Percentiles rank a stretch among this genome's conserved stretches.
Evolutionary conservation across 2,329 filamentous ascomycete genomes (phyloP).

Genomic region (Magnaporthales sp.): DNA sequence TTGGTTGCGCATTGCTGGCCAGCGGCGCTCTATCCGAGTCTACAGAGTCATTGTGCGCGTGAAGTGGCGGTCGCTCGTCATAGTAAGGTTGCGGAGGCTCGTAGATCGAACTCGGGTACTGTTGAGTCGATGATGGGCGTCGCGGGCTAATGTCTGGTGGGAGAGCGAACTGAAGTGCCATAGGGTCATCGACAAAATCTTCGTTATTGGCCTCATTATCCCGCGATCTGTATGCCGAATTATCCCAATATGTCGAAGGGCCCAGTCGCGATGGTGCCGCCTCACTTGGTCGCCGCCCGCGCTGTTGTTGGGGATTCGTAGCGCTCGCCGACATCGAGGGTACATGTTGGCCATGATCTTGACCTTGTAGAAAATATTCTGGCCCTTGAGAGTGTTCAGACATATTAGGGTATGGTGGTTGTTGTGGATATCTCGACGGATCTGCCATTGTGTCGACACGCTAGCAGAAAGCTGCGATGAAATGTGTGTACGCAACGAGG

Average conservation of each 20-base stretch:
- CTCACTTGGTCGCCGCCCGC: background rate
- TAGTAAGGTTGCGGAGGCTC: conserved; percentile 28
- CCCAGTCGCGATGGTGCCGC: background rate
- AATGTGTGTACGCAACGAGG: background rate
- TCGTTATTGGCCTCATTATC: conserved; percentile 18
- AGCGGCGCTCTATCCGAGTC: conserved; percentile 53
- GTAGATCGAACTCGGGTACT: conserved; percentile 14
- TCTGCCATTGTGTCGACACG: conserved; percentile 17
- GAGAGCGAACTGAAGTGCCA: conserved; percentile 44
- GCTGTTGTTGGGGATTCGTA: background rate
- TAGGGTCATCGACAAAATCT: conserved; percentile 25
- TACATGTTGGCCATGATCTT: background rate
- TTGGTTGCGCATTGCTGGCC: conserved; percentile 46
- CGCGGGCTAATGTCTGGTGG: conserved; percentile 39
- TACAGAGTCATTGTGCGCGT: conserved; percentile 28
- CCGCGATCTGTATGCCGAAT: conserved; percentile 28
- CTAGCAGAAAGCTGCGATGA: background rate
- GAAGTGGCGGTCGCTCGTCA: conserved; percentile 25
- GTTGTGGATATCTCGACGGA: conserved; percentile 13
- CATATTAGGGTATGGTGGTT: conserved; percentile 17
- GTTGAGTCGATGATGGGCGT: conserved; percentile 12
- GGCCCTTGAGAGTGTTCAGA: conserved; percentile 6
- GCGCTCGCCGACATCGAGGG: background rate
- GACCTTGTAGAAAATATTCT: conserved; percentile 19
- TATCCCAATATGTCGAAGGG: conserved; percentile 42